Evolutionary conservation across 805 yeast genomes (phyloP).

Genomic region (Pichia paraexigua): DNA sequence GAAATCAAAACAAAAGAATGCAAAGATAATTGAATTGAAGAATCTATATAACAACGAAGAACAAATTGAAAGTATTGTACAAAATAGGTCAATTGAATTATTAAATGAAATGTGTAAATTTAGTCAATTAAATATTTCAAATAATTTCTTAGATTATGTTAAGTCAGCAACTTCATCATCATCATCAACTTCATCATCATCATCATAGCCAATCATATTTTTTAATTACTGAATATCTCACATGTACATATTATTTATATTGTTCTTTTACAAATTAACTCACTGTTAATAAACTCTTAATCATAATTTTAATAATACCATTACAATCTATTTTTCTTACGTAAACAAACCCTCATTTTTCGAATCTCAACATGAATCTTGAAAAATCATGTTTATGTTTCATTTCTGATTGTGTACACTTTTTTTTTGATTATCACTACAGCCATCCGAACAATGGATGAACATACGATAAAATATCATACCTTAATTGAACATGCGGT

Average conservation of each 20-base stretch:
- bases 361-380: not conserved
- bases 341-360: not conserved
- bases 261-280: too few species aligned
- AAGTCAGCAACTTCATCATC: not conserved
- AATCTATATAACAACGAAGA: conserved; percentile 34
- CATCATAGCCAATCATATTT: not conserved
- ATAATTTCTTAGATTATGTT: conserved; percentile 12
- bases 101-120: conserved; percentile 30
- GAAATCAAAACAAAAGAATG: conserved; percentile 23
- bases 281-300: not conserved
- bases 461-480: conserved; percentile 9
- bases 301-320: too few species aligned
- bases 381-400: not conserved
- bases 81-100: conserved; percentile 28
- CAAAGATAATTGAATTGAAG: conserved; percentile 23
- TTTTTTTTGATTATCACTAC: too few species aligned
- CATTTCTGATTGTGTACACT: not conserved
- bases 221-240: too few species aligned
- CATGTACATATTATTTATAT: not conserved
- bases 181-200: not conserved
- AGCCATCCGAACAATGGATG: conserved; percentile 1
- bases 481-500: conserved; percentile 5
- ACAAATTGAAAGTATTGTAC: conserved; percentile 34
- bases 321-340: not conserved
- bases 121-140: conserved; percentile 7